Base-by-base conservation (phyloP, 23 red algal genomes). In the Gracilaria gracilis region DNA sequence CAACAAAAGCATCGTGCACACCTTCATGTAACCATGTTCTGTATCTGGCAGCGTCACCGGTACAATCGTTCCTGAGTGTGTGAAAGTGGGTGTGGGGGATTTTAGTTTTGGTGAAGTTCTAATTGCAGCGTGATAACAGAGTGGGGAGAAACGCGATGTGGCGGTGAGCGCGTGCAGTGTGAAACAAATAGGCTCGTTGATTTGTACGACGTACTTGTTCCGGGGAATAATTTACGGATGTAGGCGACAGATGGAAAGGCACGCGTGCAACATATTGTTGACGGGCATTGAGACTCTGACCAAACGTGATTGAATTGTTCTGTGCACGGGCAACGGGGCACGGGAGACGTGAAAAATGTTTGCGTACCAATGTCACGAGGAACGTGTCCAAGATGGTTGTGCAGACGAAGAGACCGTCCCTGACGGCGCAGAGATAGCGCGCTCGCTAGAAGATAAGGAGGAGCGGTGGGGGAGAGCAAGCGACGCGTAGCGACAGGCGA, bases 231-330 rank as follows among this genome's bases (percentile, higher is more conserved):
- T 47, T 75, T 73, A 24, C 88, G 88, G 40, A 83, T 82, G 78
- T 83, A 92, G 24, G 88, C 88, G 39, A 92, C 67, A 53, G 88
- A 92, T 31, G 78, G 83, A 32, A n/a, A 92, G 75, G 31, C 75
- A 57, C 9, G 88, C 79, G 12, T 58, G 57, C 36, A 92, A 48
- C 29, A 92, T 29, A 34, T 92, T 83, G 17, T 67, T 67, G 38
- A 92, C 78, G 62, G n/a, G 83, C 51, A 12, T 28, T 49, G 34
- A 39, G 33, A 61, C 88, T 92, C 49, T 92, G 76, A 31, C 36
- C 49, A 9, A 35, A 57, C 4, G 88, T 82, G 79, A 75, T 75
- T 19, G 37, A 44, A 4, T 75, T 75, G 11, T 11, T 46, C 42
- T 46, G 42, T 46, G 42, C 4, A 7, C 4, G 5, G 11, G 42